Evolutionary conservation across 768 basidiomycete species (phyloP), one percentile per base, ranked within the genome.

Genomic region (Panaeolus papilionaceus): DNA sequence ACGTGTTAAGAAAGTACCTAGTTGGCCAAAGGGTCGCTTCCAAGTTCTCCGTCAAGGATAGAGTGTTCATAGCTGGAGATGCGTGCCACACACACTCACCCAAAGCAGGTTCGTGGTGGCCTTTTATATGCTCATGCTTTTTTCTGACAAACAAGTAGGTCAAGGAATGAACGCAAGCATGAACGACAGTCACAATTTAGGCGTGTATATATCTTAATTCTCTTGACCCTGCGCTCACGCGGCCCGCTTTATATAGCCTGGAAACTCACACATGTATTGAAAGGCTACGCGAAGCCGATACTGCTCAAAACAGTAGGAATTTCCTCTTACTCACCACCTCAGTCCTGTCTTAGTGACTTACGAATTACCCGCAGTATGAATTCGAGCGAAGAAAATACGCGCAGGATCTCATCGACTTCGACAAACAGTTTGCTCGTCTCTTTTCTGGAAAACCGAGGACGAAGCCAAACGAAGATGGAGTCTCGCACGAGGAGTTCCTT

Each of bases 101-200:
- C 0, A 90, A 90, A 78, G 88, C 87, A 68, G 87, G 89, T 87
- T 54, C 49, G 79, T 61, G 5, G 16, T 2, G 5, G 42, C 16
- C 18, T 20, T 37, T 23, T 38, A n/a, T 6, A 5, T 26, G 39
- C 28, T n/a, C 18, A 37, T 8, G 0, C 16, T 69, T 23, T 14
- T 16, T 54, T 6, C 54, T 23, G 38, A 39, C 12, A 37, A 33
- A 28, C 4, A 16, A 23, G 12, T 66, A 88, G 88, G 91, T 14
- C 91, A 92, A 74, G 91, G 90, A 11, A 89, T 91, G 90, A 91
- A 92, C 71, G 91, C 90, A 8, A 88, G 88, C 68, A 92, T 92
- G 88, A 88, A 87, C 62, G 92, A 92, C 72, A 84, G 88, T 18
- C 91, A 91, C 69, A 92, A 92, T 72, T 83, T 93, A 26, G 84